Base-by-base conservation (phyloP, 1,139 yeast species). In the Yamadazyma dushanensis region DNA sequence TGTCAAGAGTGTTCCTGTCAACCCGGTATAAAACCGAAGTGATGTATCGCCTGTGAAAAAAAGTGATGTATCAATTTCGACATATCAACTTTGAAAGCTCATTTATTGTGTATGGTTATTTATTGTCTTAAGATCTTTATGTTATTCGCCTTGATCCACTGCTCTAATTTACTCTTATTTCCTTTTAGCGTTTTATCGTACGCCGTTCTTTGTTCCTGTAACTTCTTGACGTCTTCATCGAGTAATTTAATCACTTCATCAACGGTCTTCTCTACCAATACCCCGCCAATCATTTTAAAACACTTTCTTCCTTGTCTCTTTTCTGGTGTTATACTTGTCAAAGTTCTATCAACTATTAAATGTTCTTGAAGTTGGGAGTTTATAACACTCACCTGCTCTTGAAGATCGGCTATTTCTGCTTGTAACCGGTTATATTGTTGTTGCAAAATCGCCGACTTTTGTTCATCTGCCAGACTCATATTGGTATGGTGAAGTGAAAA, bases 231-330 rank as follows among this genome's bases (percentile, higher is more conserved):
- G 59, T 89, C 95, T 16, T 74, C 70, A 40, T 75, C 70, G 38
- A 94, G 66, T 9, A 85, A 73, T 31, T 84, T 84, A 13, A 75
- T 63, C 6, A 90, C 95, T 32, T 87, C 89, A 23, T 74, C 81
- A 3, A 89, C 92, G 5, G 80, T 73, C 47, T 86, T 83, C 54
- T 90, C 95, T 17, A 90, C 86, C 32, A 94, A 70, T 1, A 92
- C 96, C 4, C 96, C 95, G 11, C 97, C 97, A 27, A 92, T 76
- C 96, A 92, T 88, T 55, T 95, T 80, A 64, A 81, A 90, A 53
- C 97, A 89, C 53, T 82, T 83, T 41, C 98, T 76, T 29, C 72
- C 78, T 3, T 49, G 34, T 76, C 80, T 29, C 59, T 73, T 43
- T 51, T 59, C 54, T 44, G 62, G 64, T 36, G 56, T 46, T 23